Evolutionary conservation across 108 stramenopile genomes (phyloP).

Genomic region (Cyclotella sp.): DNA sequence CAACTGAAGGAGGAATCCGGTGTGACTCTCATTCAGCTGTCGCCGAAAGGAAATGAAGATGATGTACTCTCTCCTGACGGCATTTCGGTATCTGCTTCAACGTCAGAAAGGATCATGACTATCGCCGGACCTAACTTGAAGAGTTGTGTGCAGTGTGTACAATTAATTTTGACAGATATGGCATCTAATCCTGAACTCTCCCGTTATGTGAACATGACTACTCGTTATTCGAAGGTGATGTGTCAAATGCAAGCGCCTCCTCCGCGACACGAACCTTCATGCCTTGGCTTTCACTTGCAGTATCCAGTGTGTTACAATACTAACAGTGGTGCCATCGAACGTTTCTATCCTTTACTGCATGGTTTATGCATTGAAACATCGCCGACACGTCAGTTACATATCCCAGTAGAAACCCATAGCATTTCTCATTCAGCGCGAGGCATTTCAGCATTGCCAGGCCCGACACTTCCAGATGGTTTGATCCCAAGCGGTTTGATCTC

Average conservation of each 20-base stretch:
- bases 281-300: too few species aligned
- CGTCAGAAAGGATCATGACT: slow-evolving; percentile 74
- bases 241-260: slow-evolving; percentile 20
- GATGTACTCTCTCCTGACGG: slow-evolving; percentile 1
- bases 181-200: slow-evolving; percentile 70
- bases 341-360: too few species aligned
- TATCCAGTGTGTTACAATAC: too few species aligned
- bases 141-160: slow-evolving; percentile 57
- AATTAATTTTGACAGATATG: slow-evolving; percentile 69
- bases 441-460: too few species aligned
- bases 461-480: too few species aligned
- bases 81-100: slow-evolving; percentile 23
- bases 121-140: slow-evolving; percentile 66
- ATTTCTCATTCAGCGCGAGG: too few species aligned
- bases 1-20: slow-evolving; percentile 73
- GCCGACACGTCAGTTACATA: too few species aligned
- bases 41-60: slow-evolving; percentile 60
- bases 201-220: slow-evolving; percentile 84
- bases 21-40: slow-evolving; percentile 70
- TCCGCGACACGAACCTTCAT: neutral
- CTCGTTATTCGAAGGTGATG: slow-evolving; percentile 65
- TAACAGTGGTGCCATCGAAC: too few species aligned
- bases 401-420: too few species aligned
- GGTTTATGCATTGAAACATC: too few species aligned
- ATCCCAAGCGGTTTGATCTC: slow-evolving; percentile 6